A percentile compares a stretch with the other conserved stretches of the same genome.
These are phyloP conservation scores for Marsdenia floribunda DNA, from an alignment of 257 asterid genomes.

Conservation along the genomic window DNA sequence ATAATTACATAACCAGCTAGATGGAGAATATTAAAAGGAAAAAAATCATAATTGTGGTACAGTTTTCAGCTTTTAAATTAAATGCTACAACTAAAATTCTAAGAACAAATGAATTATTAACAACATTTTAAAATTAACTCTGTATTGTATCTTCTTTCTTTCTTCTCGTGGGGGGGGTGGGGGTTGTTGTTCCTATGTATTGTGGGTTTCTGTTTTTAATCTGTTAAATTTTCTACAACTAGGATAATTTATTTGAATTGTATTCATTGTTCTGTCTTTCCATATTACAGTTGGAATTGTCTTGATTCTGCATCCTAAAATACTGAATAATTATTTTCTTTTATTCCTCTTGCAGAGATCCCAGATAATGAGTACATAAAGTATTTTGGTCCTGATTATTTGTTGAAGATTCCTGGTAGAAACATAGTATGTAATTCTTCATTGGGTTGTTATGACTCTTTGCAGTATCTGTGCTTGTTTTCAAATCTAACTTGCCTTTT, in stretches of 20 bases:
- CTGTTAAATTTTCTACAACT: neutral
- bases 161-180: neutral
- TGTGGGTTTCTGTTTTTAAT: neutral
- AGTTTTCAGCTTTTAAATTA: too few relatives aligned
- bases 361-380: constrained; percentile 88
- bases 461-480: neutral
- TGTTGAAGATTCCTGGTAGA: constrained; percentile 70
- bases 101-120: neutral
- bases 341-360: constrained; percentile 56
- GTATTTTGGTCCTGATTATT: constrained; percentile 83
- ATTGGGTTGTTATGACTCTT: constrained; percentile 12
- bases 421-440: constrained; percentile 54
- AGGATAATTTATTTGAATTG: neutral
- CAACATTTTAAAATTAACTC: too few relatives aligned
- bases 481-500: neutral
- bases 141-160: neutral
- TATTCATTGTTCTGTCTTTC: neutral
- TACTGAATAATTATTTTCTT: neutral
- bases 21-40: too few relatives aligned
- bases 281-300: neutral
- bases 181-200: neutral
- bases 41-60: too few relatives aligned
- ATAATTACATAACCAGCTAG: neutral
- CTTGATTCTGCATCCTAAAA: neutral
- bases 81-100: neutral